Conservation (phyloP, 2,329 filamentous ascomycete genomes). For the Xylaria sp. region DNA sequence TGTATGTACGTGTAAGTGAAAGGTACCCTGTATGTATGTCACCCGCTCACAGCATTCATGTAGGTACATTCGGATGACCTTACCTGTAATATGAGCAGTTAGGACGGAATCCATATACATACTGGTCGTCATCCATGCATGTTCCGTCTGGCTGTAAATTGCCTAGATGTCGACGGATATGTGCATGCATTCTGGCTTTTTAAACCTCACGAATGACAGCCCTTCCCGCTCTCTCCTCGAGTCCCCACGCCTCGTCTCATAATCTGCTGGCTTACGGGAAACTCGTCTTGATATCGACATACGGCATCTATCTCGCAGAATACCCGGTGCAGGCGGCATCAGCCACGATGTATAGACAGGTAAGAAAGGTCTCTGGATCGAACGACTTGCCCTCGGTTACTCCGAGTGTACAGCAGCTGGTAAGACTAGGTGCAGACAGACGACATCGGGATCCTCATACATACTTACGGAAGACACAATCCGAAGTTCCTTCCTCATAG, state of each 20-base stretch:
- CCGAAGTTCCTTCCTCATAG: neutral
- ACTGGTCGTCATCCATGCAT: neutral
- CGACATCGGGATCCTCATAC: neutral
- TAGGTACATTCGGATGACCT: neutral
- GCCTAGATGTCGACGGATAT: neutral
- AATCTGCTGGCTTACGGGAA: neutral
- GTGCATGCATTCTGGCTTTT: neutral
- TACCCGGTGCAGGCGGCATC: neutral
- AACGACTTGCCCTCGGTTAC: neutral
- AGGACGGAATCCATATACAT: too few relatives aligned
- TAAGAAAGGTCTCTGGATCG: neutral
- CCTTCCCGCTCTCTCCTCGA: neutral
- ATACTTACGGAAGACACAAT: neutral
- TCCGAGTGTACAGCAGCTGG: neutral
- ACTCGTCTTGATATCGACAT: too few relatives aligned
- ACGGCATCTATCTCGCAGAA: neutral
- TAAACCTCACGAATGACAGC: neutral
- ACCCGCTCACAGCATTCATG: neutral
- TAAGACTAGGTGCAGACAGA: neutral
- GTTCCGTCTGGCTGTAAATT: neutral
- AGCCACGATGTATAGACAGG: neutral
- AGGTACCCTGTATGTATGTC: neutral
- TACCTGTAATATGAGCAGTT: too few relatives aligned
- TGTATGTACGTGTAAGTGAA: neutral
- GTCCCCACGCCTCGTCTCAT: neutral